Evolutionary conservation across 257 asterid species (phyloP).

Genomic region (Eustoma russellianum): DNA sequence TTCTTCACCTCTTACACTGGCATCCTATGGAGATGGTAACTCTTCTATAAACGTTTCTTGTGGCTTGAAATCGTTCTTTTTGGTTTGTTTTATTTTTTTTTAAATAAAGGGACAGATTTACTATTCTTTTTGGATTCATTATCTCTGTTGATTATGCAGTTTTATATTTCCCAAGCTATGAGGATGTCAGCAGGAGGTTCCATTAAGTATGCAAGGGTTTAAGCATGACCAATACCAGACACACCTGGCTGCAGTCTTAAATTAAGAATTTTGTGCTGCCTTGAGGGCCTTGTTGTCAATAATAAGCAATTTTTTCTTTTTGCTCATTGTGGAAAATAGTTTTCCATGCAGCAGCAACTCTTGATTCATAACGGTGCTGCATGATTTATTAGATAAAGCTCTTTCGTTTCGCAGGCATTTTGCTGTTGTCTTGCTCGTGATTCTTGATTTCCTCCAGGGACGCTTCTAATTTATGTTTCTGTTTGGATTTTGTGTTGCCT

Average conservation of each 20-base stretch:
- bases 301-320: slow-evolving; percentile 25
- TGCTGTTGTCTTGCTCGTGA: no score
- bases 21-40: slow-evolving; percentile 92
- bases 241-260: slow-evolving; percentile 1
- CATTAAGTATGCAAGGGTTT: slow-evolving; percentile 17
- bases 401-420: no score
- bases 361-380: no score
- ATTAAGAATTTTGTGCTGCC: slow-evolving; percentile 15
- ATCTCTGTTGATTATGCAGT: slow-evolving; percentile 33
- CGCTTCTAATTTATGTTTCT: no score
- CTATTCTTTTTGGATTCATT: not conserved
- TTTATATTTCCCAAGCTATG: slow-evolving; percentile 70
- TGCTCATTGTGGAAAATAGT: no score
- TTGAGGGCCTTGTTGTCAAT: slow-evolving; percentile 16
- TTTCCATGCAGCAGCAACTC: no score
- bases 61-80: not conserved
- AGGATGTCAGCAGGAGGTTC: slow-evolving; percentile 45
- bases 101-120: not conserved
- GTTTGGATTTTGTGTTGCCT: no score
- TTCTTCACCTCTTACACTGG: slow-evolving; percentile 81
- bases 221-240: not conserved
- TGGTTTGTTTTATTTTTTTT: no score
- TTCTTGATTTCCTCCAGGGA: no score
- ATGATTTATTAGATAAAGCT: no score
- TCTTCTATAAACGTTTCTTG: slow-evolving; percentile 3